Evolutionary conservation across 768 basidiomycete species (phyloP).

Genomic region (Tricholoma saponaceum): DNA sequence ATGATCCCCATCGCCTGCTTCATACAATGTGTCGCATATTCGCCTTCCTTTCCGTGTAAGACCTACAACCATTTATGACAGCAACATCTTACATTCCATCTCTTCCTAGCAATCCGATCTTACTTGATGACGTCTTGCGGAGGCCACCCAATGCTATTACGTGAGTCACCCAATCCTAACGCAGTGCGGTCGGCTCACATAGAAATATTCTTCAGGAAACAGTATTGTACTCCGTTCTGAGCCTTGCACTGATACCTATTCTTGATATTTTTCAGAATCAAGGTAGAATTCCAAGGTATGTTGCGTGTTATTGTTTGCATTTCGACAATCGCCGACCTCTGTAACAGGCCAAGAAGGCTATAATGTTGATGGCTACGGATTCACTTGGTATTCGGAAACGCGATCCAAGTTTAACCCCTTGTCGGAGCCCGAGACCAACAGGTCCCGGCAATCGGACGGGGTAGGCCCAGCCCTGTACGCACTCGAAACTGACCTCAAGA

Average conservation of each 20-base stretch:
- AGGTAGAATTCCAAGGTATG: neutral
- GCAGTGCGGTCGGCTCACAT: neutral
- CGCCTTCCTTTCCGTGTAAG: neutral
- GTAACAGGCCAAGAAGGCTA: neutral
- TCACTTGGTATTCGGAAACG: neutral
- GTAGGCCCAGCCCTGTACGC: neutral
- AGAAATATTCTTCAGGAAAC: neutral
- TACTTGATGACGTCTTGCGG: neutral
- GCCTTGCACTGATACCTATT: neutral
- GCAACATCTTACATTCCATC: neutral
- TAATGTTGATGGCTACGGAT: neutral
- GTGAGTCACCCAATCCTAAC: neutral
- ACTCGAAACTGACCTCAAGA: neutral
- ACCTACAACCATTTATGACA: neutral
- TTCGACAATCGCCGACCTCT: neutral
- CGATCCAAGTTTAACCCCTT: neutral
- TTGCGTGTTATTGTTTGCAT: neutral
- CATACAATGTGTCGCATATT: neutral
- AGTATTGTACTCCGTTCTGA: neutral
- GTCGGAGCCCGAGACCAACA: neutral
- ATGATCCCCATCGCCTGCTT: neutral
- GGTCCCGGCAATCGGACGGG: neutral
- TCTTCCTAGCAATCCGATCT: neutral
- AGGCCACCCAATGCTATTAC: neutral
- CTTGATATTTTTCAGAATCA: neutral